These are phyloP conservation scores for Thermothelomyces thermophilus DNA, from an alignment of 2,329 filamentous ascomycete species.

Conservation along the genomic window DNA sequence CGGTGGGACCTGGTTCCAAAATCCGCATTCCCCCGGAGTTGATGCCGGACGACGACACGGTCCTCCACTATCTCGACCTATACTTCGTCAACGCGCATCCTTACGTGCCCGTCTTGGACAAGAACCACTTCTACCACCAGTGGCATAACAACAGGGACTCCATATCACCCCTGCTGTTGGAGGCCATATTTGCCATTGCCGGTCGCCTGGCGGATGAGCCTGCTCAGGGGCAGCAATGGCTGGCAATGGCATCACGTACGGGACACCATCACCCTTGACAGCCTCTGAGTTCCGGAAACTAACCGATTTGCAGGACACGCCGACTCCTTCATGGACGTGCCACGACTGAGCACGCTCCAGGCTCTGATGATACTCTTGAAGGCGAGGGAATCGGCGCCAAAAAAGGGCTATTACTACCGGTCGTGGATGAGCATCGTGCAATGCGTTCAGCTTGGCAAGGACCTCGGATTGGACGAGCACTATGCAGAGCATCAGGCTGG, in stretches of 20 bases:
- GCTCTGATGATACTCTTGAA: constrained; percentile 83
- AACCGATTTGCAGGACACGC: constrained; percentile 62
- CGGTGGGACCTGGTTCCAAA: constrained; percentile 63
- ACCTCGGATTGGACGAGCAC: constrained; percentile 84
- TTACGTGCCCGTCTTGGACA: constrained; percentile 85
- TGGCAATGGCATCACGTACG: constrained; percentile 78
- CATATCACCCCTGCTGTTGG: constrained; percentile 82
- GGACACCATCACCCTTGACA: not conserved
- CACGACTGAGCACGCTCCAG: constrained; percentile 84
- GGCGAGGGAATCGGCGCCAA: constrained; percentile 83
- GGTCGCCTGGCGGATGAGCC: constrained; percentile 78
- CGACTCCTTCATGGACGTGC: constrained; percentile 88
- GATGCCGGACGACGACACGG: constrained; percentile 83
- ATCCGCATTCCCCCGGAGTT: constrained; percentile 86
- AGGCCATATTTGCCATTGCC: constrained; percentile 86
- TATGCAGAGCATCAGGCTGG: constrained; percentile 69
- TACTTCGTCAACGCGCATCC: constrained; percentile 89
- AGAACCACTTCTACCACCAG: constrained; percentile 75
- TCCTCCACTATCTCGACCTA: constrained; percentile 78
- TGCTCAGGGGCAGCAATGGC: constrained; percentile 82
- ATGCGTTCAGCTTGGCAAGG: constrained; percentile 87
- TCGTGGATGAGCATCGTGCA: constrained; percentile 96
- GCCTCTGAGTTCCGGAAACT: constrained; percentile 20
- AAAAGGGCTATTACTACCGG: constrained; percentile 90
- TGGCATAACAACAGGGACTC: constrained; percentile 78